phyloP scores from a whole-genome alignment of 257 asterid genomes.

The Solanum chiquidenum region DNA sequence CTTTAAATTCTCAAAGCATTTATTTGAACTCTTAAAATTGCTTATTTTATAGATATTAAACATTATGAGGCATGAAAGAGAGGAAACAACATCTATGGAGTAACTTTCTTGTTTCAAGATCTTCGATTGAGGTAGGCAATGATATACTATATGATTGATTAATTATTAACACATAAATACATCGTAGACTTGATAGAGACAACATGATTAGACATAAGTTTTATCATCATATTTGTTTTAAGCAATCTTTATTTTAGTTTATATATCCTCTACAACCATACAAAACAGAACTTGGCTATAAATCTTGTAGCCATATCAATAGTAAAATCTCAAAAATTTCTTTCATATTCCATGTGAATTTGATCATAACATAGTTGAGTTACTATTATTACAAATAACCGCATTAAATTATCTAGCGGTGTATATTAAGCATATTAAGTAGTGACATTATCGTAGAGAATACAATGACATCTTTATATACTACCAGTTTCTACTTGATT shows the following conservation, averaged over 20 bases:
- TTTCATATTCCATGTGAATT: not conserved
- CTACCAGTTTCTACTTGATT: not conserved
- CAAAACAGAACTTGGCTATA: not conserved
- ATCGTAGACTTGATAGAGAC: not conserved
- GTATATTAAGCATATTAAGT: no score
- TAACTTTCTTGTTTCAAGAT: not conserved
- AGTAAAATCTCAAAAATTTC: not conserved
- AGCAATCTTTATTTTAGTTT: not conserved
- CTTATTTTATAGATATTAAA: not conserved
- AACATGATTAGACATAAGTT: not conserved
- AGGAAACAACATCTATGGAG: not conserved
- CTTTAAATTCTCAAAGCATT: not conserved
- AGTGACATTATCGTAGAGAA: not conserved
- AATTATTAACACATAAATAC: no score
- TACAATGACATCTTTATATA: not conserved
- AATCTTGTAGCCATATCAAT: not conserved
- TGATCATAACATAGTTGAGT: not conserved
- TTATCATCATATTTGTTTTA: not conserved
- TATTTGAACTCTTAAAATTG: not conserved
- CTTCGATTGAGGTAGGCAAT: not conserved
- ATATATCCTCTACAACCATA: not conserved
- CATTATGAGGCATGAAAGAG: not conserved
- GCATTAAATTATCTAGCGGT: not conserved
- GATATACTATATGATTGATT: not conserved
- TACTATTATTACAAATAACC: not conserved